Evolutionary conservation across 129 eudicot genomes (phyloP).

Genomic region (Helianthus tuberosus): DNA sequence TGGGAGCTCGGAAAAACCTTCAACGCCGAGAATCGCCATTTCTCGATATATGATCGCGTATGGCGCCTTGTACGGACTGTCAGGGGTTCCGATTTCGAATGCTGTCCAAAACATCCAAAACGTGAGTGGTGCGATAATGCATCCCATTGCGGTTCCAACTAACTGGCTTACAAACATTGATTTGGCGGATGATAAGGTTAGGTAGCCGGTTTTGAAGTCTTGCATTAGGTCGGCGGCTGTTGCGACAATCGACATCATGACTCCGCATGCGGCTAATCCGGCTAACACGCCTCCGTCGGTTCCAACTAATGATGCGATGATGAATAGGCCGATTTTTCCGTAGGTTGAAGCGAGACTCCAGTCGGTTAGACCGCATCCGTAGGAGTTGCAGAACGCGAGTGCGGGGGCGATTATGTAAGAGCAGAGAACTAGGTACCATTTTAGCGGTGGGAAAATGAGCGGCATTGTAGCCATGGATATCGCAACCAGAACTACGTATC

Average conservation of each 20-base stretch:
- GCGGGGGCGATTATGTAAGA: conserved; percentile 84
- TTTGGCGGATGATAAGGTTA: conserved; percentile 79
- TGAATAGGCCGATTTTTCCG: conserved; percentile 89
- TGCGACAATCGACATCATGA: conserved; percentile 88
- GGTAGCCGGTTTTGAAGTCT: conserved; percentile 92
- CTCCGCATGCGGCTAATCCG: conserved; percentile 88
- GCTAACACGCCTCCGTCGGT: conserved; percentile 78
- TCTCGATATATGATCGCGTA: conserved; percentile 86
- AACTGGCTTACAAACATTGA: conserved; percentile 91
- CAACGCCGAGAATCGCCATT: conserved; percentile 93
- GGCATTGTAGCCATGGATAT: conserved; percentile 77
- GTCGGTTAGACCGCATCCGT: conserved; percentile 95
- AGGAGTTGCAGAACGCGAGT: conserved; percentile 95
- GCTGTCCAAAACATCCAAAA: conserved; percentile 90
- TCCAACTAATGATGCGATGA: conserved; percentile 84
- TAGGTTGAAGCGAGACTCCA: conserved; percentile 92
- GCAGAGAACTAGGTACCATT: conserved; percentile 86
- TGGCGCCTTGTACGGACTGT: conserved; percentile 93
- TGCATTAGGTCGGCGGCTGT: conserved; percentile 96
- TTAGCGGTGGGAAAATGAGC: conserved; percentile 76
- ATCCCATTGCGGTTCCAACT: conserved; percentile 93
- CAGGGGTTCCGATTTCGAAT: conserved; percentile 83
- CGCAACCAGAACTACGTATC: conserved; percentile 76
- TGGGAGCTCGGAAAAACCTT: conserved; percentile 93
- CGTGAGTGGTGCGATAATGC: conserved; percentile 81